A percentile compares a stretch with the other conserved stretches of the same genome.
These are phyloP conservation scores for Aspergillus eucalypticola DNA, from an alignment of 2,329 filamentous ascomycete species.

Conservation along the genomic window DNA sequence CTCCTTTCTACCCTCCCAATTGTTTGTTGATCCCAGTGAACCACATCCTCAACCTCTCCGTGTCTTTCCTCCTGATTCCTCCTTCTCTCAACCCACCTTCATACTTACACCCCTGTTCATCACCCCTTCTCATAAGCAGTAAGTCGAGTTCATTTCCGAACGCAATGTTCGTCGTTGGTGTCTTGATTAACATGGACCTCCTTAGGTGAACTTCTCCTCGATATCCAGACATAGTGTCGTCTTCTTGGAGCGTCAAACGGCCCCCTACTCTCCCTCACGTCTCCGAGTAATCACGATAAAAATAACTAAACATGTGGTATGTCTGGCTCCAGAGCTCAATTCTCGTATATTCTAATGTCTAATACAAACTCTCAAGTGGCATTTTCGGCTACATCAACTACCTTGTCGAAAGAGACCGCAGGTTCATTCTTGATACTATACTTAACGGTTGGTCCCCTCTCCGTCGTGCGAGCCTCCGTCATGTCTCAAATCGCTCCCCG, in stretches of 20 bases:
- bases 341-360: neutral
- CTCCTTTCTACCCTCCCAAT: slow-evolving; percentile 20
- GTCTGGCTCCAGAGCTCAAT: slow-evolving; percentile 12
- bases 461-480: neutral
- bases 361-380: slow-evolving; percentile 32
- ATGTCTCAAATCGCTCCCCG: neutral
- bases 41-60: slow-evolving; percentile 4
- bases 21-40: slow-evolving; percentile 20
- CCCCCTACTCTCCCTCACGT: neutral
- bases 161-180: neutral
- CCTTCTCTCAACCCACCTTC: neutral
- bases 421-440: slow-evolving; percentile 91
- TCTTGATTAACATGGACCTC: neutral
- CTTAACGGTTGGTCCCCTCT: slow-evolving; percentile 74
- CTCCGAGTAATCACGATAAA: slow-evolving; percentile 1
- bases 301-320: slow-evolving; percentile 38
- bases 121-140: neutral
- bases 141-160: neutral
- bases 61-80: slow-evolving; percentile 11
- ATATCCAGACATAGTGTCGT: neutral
- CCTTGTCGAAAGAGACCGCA: slow-evolving; percentile 96
- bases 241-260: neutral
- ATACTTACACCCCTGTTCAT: neutral
- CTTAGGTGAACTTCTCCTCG: neutral
- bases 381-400: slow-evolving; percentile 96